Percentiles rank a stretch among this genome's conserved stretches.
These are phyloP conservation scores for Paragyromitra xinjiangensis DNA, from an alignment of 495 filamentous ascomycete species.

Conservation along the genomic window DNA sequence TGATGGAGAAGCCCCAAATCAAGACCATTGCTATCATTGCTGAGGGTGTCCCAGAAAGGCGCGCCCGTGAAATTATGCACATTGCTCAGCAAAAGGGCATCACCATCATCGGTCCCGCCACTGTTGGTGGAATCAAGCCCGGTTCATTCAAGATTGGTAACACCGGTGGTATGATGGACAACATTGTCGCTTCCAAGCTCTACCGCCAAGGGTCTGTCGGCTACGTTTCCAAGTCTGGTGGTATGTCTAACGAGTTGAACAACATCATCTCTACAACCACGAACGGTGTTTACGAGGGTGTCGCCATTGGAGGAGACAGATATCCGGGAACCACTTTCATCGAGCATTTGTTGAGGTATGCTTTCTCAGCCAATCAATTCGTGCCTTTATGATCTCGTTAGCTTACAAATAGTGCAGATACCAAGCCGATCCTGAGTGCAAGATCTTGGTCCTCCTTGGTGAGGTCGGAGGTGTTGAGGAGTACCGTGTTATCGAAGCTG, in stretches of 20 bases:
- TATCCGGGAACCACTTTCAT: constrained; percentile 99
- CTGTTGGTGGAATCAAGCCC: constrained; percentile 99
- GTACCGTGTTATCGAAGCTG: constrained; percentile 98
- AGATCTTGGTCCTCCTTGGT: constrained; percentile 93
- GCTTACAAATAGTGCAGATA: constrained; percentile 62
- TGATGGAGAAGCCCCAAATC: constrained; percentile 97
- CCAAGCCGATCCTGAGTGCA: constrained; percentile 94
- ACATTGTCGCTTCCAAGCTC: constrained; percentile 99
- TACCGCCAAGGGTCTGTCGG: constrained; percentile 98
- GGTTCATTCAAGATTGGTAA: constrained; percentile 99
- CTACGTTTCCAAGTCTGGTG: constrained; percentile 99
- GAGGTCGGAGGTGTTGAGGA: constrained; percentile 99
- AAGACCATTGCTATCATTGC: constrained; percentile 98
- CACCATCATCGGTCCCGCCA: constrained; percentile 98
- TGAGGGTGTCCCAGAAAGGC: constrained; percentile 98
- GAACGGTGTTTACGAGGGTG: constrained; percentile 98
- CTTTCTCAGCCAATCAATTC: neutral
- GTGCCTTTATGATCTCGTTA: neutral
- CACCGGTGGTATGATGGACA: constrained; percentile 99
- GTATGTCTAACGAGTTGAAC: constrained; percentile 99
- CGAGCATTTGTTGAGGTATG: constrained; percentile 84
- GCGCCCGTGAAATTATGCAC: constrained; percentile 95
- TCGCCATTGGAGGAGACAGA: constrained; percentile 98
- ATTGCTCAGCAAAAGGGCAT: constrained; percentile 97
- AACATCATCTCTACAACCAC: constrained; percentile 97